Evolutionary conservation across 2,329 filamentous ascomycete genomes (phyloP).

Genomic region (Clarireedia hainanense): DNA sequence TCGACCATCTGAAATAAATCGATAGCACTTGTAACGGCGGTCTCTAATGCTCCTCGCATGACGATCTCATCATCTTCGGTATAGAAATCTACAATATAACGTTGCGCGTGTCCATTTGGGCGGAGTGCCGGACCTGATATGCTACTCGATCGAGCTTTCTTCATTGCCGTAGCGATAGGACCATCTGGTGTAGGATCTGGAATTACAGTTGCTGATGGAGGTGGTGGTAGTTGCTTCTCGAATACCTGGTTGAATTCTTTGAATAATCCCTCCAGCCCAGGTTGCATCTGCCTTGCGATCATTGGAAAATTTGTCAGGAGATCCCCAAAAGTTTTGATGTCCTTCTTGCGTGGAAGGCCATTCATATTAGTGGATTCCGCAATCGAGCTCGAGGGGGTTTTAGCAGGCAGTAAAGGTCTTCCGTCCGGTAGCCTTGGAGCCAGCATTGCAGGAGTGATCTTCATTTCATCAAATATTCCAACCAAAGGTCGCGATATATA

Average conservation of each 20-base stretch:
- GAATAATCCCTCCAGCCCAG: slow-evolving; percentile 81
- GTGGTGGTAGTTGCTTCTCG: slow-evolving; percentile 74
- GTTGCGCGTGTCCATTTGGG: slow-evolving; percentile 31
- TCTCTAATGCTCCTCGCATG: slow-evolving; percentile 83
- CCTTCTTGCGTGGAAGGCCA: slow-evolving; percentile 66
- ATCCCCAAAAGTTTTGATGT: slow-evolving; percentile 84
- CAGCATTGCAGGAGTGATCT: slow-evolving; percentile 59
- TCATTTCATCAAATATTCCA: slow-evolving; percentile 70
- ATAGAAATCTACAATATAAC: slow-evolving; percentile 49
- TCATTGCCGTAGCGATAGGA: slow-evolving; percentile 47
- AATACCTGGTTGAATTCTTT: slow-evolving; percentile 81
- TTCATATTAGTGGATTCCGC: slow-evolving; percentile 12
- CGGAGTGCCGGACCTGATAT: slow-evolving; percentile 24
- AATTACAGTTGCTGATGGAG: slow-evolving; percentile 53
- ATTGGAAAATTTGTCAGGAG: slow-evolving; percentile 86
- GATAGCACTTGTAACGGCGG: slow-evolving; percentile 85
- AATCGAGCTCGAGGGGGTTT: slow-evolving; percentile 12
- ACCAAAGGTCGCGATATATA: slow-evolving; percentile 87
- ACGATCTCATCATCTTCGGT: slow-evolving; percentile 86
- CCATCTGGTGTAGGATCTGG: slow-evolving; percentile 51
- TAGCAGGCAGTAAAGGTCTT: slow-evolving; percentile 18
- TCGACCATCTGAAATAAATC: slow-evolving; percentile 94
- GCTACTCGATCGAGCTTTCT: slow-evolving; percentile 47
- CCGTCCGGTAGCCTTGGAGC: slow-evolving; percentile 34
- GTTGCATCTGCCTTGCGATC: slow-evolving; percentile 94